Percentiles rank a stretch among this genome's conserved stretches.
Conservation (phyloP, 768 basidiomycete genomes). For the Lactarius quietus region DNA sequence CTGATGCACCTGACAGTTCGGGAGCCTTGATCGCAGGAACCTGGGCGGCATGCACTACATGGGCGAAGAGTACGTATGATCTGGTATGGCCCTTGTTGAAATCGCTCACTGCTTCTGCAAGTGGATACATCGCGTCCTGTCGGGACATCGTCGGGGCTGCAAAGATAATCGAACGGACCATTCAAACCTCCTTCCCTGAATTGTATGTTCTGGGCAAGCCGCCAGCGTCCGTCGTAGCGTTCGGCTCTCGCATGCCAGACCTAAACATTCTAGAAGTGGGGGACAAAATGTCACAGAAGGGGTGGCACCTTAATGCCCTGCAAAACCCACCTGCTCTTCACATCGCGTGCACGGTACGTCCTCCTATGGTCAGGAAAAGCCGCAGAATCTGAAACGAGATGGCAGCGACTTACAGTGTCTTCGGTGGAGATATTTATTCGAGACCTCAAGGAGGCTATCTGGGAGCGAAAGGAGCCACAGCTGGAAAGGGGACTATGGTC, state of each 20-base stretch:
- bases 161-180: slow-evolving; percentile 61
- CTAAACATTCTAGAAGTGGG: slow-evolving; percentile 87
- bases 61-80: slow-evolving; percentile 70
- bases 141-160: slow-evolving; percentile 73
- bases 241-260: slow-evolving; percentile 49
- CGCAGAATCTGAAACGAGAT: slow-evolving; percentile 7
- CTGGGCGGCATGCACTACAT: slow-evolving; percentile 97
- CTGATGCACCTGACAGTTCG: slow-evolving; percentile 48
- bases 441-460: slow-evolving; percentile 77
- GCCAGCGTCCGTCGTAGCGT: slow-evolving; percentile 86
- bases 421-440: slow-evolving; percentile 74
- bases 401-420: slow-evolving; percentile 73
- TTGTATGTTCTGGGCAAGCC: slow-evolving; percentile 89
- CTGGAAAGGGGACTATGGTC: slow-evolving; percentile 85
- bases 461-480: slow-evolving; percentile 59
- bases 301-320: slow-evolving; percentile 92
- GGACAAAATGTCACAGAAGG: slow-evolving; percentile 77
- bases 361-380: not conserved
- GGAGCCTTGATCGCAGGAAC: slow-evolving; percentile 92
- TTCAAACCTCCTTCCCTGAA: slow-evolving; percentile 69
- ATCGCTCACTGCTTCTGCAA: slow-evolving; percentile 31
- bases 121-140: slow-evolving; percentile 88
- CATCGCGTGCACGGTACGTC: slow-evolving; percentile 85
- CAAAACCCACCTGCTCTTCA: slow-evolving; percentile 79
- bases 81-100: not conserved